A percentile compares a stretch with the other conserved stretches of the same genome.
phyloP scores from a whole-genome alignment of 495 filamentous ascomycete species.

The Lindgomyces ingoldianus region DNA sequence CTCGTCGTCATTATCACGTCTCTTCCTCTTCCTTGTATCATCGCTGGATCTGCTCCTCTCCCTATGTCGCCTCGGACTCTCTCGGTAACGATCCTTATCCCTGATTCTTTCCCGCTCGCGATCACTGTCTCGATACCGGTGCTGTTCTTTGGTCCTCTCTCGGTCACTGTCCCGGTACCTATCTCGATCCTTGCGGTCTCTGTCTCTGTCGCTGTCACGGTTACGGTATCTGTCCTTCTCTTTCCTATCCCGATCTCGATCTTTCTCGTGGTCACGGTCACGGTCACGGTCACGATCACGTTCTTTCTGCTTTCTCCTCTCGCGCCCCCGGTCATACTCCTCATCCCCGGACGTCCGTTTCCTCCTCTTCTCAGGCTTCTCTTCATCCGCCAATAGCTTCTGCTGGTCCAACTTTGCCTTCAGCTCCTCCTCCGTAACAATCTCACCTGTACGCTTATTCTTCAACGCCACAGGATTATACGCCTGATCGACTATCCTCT shows the following conservation, averaged over 20 bases:
- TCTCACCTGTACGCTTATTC: conserved; percentile 67
- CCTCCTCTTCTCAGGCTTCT: conserved; percentile 12
- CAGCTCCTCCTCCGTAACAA: conserved; percentile 64
- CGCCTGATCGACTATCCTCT: conserved; percentile 56
- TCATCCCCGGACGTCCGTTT: conserved; percentile 19
- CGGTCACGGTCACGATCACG: neutral
- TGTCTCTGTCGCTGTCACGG: conserved; percentile 29
- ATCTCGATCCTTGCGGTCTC: conserved; percentile 25
- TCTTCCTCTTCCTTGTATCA: conserved; percentile 12
- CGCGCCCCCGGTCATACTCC: neutral
- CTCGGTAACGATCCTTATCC: neutral
- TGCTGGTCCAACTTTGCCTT: conserved; percentile 50
- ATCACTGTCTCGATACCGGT: neutral
- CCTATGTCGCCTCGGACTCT: neutral
- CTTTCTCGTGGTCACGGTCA: conserved; percentile 4
- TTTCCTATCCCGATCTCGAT: conserved; percentile 9
- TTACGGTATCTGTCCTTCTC: conserved; percentile 17
- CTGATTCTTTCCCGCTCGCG: neutral
- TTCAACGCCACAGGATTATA: conserved; percentile 69
- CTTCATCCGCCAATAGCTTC: conserved; percentile 41
- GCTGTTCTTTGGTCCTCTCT: neutral
- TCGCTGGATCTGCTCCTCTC: neutral
- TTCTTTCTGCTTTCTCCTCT: conserved; percentile 11
- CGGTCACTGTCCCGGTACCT: neutral
- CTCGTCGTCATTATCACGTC: conserved; percentile 14